These are phyloP conservation scores for Aspergillus fumigatiaffinis DNA, from an alignment of 2,329 filamentous ascomycete species.

Conservation along the genomic window DNA sequence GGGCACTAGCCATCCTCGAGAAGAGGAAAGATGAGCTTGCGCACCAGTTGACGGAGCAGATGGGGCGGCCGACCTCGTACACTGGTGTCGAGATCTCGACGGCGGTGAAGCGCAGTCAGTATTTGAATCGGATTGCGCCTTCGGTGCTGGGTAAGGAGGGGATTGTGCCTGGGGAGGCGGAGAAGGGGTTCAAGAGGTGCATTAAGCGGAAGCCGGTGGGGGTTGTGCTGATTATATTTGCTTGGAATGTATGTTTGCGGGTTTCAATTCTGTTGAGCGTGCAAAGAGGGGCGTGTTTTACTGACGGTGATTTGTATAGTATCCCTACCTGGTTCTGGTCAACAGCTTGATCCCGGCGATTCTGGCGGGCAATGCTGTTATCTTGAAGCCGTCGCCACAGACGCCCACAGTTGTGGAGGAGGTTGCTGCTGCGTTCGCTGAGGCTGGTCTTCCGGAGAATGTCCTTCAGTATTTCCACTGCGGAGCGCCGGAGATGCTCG, in stretches of 20 bases:
- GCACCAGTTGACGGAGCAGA: constrained; percentile 84
- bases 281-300: neutral
- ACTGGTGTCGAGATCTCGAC: constrained; percentile 79
- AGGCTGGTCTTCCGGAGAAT: constrained; percentile 75
- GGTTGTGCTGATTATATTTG: constrained; percentile 83
- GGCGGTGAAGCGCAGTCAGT: constrained; percentile 78
- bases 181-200: constrained; percentile 86
- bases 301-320: constrained; percentile 51
- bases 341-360: constrained; percentile 93
- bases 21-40: constrained; percentile 75
- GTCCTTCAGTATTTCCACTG: constrained; percentile 92
- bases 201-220: constrained; percentile 86
- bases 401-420: constrained; percentile 90
- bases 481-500: constrained; percentile 71
- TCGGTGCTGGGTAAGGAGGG: constrained; percentile 66
- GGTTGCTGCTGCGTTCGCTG: constrained; percentile 68
- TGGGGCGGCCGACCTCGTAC: constrained; percentile 89
- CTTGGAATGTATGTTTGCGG: constrained; percentile 77
- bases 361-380: constrained; percentile 83
- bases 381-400: constrained; percentile 91
- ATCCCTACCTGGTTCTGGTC: constrained; percentile 88
- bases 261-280: neutral
- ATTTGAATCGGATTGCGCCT: constrained; percentile 77
- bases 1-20: constrained; percentile 67
- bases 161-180: constrained; percentile 68